Conservation (phyloP, 192 early-diverging fungal genomes). For the Jimgerdemannia lactiflua region DNA sequence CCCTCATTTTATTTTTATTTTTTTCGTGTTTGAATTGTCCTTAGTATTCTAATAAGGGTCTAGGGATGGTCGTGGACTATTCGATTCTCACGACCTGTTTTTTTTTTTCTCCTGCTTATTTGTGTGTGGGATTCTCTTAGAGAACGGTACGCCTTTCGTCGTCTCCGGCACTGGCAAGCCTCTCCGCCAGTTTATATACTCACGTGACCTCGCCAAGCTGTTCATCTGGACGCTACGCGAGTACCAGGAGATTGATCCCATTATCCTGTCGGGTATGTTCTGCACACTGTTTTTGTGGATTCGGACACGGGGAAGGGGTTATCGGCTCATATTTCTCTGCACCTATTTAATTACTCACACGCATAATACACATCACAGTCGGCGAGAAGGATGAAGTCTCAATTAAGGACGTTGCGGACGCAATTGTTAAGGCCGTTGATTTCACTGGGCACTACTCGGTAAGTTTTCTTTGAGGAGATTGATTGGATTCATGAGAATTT, state of each 20-base stretch:
- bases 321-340: background rate
- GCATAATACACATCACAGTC: conserved; percentile 34
- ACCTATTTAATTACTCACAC: background rate
- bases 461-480: conserved; percentile 8
- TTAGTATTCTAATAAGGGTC: background rate
- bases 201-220: conserved; percentile 73
- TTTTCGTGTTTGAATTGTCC: too few relatives aligned
- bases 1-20: background rate
- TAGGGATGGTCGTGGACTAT: conserved; percentile 2
- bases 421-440: conserved; percentile 66
- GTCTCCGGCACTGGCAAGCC: conserved; percentile 74
- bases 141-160: conserved; percentile 70
- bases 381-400: conserved; percentile 74
- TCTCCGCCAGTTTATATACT: conserved; percentile 82
- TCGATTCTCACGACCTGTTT: conserved; percentile 6
- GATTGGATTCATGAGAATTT: too few relatives aligned
- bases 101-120: conserved; percentile 11
- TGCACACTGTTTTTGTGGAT: background rate
- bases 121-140: conserved; percentile 24
- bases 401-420: conserved; percentile 73
- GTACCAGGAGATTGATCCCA: conserved; percentile 74
- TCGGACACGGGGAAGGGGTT: background rate
- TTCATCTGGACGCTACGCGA: conserved; percentile 82
- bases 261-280: conserved; percentile 72
- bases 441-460: conserved; percentile 60